phyloP scores from a whole-genome alignment of 164 flowering plant species.

The Nymphaea thermarum region DNA sequence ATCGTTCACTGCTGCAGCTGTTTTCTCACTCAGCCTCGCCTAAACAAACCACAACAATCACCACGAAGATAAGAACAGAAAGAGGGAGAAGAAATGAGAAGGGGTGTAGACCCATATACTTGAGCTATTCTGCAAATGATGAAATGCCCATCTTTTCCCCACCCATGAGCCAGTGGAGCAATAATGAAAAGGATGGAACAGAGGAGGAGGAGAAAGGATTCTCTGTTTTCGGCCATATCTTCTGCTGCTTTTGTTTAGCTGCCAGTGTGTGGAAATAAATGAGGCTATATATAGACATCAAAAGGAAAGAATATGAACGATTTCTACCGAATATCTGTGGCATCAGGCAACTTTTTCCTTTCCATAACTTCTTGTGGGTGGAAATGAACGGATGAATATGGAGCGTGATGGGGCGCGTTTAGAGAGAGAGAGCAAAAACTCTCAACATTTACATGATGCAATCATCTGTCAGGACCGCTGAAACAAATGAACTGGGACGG shows the following conservation, averaged over 20 bases:
- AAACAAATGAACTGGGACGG: too few relatives aligned
- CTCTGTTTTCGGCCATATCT: neutral
- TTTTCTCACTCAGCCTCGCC: conserved; percentile 49
- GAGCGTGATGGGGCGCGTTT: neutral
- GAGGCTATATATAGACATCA: neutral
- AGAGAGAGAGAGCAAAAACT: neutral
- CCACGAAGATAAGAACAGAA: neutral
- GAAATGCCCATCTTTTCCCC: conserved; percentile 65
- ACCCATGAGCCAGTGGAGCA: conserved; percentile 29
- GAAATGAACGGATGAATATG: neutral
- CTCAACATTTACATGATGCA: neutral
- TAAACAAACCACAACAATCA: conserved; percentile 11
- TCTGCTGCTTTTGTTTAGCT: neutral
- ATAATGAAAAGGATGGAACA: neutral
- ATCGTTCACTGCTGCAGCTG: conserved; percentile 50
- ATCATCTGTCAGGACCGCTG: too few relatives aligned
- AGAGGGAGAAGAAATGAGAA: neutral
- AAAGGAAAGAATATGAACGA: neutral
- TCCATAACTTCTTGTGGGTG: neutral
- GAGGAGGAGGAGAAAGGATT: neutral
- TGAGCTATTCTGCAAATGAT: conserved; percentile 59
- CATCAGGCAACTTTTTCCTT: neutral
- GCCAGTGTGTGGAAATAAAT: neutral
- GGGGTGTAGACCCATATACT: conserved; percentile 15
- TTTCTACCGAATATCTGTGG: neutral